Conservation (phyloP, 768 basidiomycete genomes). For the Mycena rebaudengoi region DNA sequence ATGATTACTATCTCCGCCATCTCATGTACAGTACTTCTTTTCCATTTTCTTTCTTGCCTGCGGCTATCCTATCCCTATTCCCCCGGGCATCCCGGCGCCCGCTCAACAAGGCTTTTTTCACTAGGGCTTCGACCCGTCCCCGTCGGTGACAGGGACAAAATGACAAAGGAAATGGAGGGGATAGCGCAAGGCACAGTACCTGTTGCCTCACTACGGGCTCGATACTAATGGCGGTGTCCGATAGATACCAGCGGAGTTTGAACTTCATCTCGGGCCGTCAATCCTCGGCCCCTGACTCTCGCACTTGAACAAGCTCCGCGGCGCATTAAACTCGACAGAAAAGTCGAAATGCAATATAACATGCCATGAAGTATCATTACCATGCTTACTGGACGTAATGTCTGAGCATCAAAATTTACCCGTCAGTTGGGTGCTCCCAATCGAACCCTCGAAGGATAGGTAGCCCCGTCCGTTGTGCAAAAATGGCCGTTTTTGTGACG, state of each 20-base stretch:
- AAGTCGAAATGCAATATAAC: slow-evolving; percentile 4
- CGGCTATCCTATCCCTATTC: too few species aligned
- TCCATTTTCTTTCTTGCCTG: too few species aligned
- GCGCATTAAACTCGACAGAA: slow-evolving; percentile 1
- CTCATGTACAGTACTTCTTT: too few species aligned
- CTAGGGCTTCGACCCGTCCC: too few species aligned
- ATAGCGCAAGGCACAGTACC: too few species aligned
- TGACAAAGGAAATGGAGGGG: too few species aligned
- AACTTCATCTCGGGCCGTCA: slow-evolving; percentile 2
- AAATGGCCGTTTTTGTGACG: background rate
- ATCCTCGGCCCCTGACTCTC: slow-evolving; percentile 4
- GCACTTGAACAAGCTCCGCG: slow-evolving; percentile 10
- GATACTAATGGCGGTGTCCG: background rate
- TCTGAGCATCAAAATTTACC: too few species aligned
- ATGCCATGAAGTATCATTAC: slow-evolving; percentile 1
- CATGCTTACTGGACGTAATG: background rate
- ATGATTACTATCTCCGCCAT: too few species aligned
- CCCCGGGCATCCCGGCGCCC: too few species aligned
- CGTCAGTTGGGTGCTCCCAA: background rate
- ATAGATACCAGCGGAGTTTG: slow-evolving; percentile 1
- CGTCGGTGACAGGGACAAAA: too few species aligned
- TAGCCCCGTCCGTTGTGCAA: background rate
- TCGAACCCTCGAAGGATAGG: background rate
- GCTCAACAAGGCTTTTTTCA: too few species aligned
- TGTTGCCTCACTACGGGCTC: too few species aligned